Evolutionary conservation across 192 early-diverging fungal species (phyloP), one percentile per base, ranked within the genome.

Genomic region (Rhizoclosmatium globosum): DNA sequence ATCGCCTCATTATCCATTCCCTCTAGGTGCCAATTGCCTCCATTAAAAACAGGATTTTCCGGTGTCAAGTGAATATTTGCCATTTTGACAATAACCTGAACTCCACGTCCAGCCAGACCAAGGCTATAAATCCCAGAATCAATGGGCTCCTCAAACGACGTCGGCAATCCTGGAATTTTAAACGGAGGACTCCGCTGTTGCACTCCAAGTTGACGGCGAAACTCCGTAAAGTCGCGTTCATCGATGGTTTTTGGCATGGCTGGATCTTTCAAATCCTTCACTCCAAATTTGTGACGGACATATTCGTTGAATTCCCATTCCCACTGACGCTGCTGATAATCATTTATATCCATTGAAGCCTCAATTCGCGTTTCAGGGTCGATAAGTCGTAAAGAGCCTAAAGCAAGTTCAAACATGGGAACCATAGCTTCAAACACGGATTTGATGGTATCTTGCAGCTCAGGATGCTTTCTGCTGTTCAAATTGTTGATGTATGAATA

Each of bases 401-500:
- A 15, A 2, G 68, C 31, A 7, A 60, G 44, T 74, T 94, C 91
- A 48, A 95, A 91, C 82, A 93, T 74, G 2, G 92, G 92, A 2
- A 94, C 67, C 62, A 93, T 88, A 45, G 62, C 64, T 42, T 82
- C 80, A 60, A 95, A 86, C 42, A 90, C 81, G 23, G 48, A 47
- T 1, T 78, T 82, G 45, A 95, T 82, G 15, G 83, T 81, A 3
- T 78, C 80, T 61, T 94, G 92, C 71, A 91, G 67, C 11, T 77
- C 79, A 7, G 78, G 77, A 46, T 87, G 79, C 21, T 72, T 41
- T 23, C 23, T 3, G 7, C 90, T 92, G 53, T 93, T 87, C 38
- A 93, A 62, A 67, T 94, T 94, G 86, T 94, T 93, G 85, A 95
- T 94, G 79, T 94, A 94, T 1, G 91, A 92, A 39, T 68, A 48